phyloP scores from a whole-genome alignment of 2,329 filamentous ascomycete species.

The Didymella pinodella region DNA sequence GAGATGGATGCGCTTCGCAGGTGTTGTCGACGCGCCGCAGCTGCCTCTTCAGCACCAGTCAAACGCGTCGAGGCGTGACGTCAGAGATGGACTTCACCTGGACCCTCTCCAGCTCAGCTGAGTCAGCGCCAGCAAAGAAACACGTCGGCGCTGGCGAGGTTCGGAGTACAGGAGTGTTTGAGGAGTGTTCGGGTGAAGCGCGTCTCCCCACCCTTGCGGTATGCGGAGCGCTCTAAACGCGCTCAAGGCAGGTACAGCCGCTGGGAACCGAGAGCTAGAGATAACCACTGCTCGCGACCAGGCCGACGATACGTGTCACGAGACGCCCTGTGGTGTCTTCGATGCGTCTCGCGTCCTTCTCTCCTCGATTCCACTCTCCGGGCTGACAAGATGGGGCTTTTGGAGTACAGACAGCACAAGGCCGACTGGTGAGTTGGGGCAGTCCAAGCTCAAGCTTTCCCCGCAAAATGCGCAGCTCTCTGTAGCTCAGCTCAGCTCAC shows the following conservation, averaged over 20 bases:
- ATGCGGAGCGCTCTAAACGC: constrained; percentile 20
- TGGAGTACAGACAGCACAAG: constrained; percentile 74
- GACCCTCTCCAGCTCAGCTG: not conserved
- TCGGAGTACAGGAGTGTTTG: not conserved
- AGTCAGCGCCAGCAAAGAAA: not conserved
- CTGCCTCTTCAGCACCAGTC: not conserved
- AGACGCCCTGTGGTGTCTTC: constrained; percentile 9
- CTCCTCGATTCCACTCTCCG: constrained; percentile 4
- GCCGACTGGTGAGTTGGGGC: constrained; percentile 69
- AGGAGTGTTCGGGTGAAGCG: constrained; percentile 7
- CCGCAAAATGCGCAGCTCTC: constrained; percentile 1
- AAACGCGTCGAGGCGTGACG: not conserved
- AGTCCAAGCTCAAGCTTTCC: constrained; percentile 22
- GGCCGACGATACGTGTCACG: constrained; percentile 25
- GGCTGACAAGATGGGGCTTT: constrained; percentile 59
- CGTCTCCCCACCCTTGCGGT: constrained; percentile 16
- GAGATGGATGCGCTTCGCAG: not conserved
- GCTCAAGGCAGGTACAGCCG: constrained; percentile 23
- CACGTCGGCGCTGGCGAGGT: not conserved
- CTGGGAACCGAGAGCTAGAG: constrained; percentile 18
- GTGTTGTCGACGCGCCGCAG: constrained; percentile 4
- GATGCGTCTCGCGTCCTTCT: constrained; percentile 1
- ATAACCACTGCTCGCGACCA: constrained; percentile 18
- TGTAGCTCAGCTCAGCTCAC: constrained; percentile 3
- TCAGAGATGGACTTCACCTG: not conserved